Conservation (phyloP, 768 basidiomycete species). For the Hydnum rufescens region DNA sequence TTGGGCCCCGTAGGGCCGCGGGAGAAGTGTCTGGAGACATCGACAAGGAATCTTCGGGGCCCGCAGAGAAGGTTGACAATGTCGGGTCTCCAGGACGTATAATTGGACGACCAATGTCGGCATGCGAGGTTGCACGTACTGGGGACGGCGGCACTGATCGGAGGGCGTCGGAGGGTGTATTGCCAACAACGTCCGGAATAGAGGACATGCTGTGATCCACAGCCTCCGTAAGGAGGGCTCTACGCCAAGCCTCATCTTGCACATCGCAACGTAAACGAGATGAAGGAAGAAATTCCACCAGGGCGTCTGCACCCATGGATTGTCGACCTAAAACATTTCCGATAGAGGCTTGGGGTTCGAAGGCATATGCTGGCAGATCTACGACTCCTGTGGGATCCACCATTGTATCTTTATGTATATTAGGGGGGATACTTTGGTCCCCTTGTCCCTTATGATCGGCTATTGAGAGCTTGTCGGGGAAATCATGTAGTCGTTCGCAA, state of each 20-base stretch:
- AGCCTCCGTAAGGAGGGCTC: conserved; percentile 52
- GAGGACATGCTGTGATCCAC: conserved; percentile 30
- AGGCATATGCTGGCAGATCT: conserved; percentile 37
- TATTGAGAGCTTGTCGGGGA: conserved; percentile 49
- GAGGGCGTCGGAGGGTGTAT: background rate
- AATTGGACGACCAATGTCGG: background rate
- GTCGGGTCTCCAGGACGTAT: background rate
- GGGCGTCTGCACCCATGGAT: conserved; percentile 6
- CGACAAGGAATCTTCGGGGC: too few relatives aligned
- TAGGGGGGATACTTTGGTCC: conserved; percentile 1
- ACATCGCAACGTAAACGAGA: conserved; percentile 11
- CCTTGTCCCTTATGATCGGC: conserved; percentile 57
- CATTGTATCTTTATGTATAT: conserved; percentile 26
- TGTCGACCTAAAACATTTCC: conserved; percentile 4
- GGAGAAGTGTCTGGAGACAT: too few relatives aligned
- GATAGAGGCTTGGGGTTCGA: conserved; percentile 10
- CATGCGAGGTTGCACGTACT: background rate
- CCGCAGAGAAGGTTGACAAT: too few relatives aligned
- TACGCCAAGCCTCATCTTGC: conserved; percentile 52
- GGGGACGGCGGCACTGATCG: background rate
- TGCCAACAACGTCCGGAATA: conserved; percentile 2
- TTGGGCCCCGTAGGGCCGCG: too few relatives aligned
- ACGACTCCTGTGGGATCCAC: conserved; percentile 65
- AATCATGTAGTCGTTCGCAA: conserved; percentile 58
- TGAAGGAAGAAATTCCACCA: conserved; percentile 9